A percentile compares a stretch with the other conserved stretches of the same genome.
These are phyloP conservation scores for Volutella citrinella DNA, from an alignment of 2,329 filamentous ascomycete species.

Conservation along the genomic window DNA sequence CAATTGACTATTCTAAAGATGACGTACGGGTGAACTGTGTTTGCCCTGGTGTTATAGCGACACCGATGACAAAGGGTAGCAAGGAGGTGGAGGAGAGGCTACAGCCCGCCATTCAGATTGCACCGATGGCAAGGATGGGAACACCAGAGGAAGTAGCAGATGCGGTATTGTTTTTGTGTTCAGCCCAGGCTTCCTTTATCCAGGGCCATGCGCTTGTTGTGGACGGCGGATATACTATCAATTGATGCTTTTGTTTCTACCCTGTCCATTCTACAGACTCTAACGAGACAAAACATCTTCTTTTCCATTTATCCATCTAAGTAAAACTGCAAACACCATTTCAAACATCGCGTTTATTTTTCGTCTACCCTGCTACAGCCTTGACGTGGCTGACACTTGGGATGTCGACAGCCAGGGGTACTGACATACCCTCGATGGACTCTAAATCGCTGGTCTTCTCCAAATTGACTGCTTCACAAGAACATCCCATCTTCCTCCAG, in stretches of 20 bases:
- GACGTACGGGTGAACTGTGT: conserved; percentile 52
- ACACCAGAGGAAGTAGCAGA: conserved; percentile 47
- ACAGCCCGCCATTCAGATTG: conserved; percentile 41
- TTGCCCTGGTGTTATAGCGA: conserved; percentile 61
- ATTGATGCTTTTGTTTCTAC: conserved; percentile 29
- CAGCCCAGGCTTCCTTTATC: conserved; percentile 46
- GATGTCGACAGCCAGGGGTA: too few relatives aligned
- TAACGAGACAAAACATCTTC: background rate
- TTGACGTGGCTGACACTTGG: too few relatives aligned
- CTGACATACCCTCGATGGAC: too few relatives aligned
- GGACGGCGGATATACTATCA: conserved; percentile 52
- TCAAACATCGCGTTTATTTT: too few relatives aligned
- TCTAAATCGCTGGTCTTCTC: too few relatives aligned
- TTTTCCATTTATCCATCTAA: background rate
- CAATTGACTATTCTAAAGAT: conserved; percentile 51
- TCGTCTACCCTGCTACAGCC: too few relatives aligned
- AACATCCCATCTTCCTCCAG: too few relatives aligned
- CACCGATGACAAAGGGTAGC: conserved; percentile 42
- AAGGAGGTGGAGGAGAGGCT: conserved; percentile 37
- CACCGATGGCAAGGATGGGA: conserved; percentile 51
- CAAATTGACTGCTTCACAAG: too few relatives aligned
- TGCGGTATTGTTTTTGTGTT: conserved; percentile 47
- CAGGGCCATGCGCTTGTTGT: conserved; percentile 51
- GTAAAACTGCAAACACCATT: too few relatives aligned
- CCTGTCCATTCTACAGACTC: too few relatives aligned